Conservation (phyloP, 2,329 filamentous ascomycete species). For the Cadophora sp. region DNA sequence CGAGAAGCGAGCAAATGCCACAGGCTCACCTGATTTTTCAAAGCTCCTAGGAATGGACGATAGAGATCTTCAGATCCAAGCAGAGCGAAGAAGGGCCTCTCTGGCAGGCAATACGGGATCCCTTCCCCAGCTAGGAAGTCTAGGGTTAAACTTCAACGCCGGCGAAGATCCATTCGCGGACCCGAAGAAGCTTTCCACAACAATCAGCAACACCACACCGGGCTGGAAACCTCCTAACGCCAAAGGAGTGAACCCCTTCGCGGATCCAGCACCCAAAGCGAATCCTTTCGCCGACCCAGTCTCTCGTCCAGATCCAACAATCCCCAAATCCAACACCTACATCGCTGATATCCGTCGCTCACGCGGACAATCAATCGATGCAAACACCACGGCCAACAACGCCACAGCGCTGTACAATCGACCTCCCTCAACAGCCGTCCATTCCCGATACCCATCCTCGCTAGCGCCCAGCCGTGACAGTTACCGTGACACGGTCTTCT, state of each 20-base stretch:
- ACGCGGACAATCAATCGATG: slow-evolving; percentile 53
- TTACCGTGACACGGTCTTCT: slow-evolving; percentile 50
- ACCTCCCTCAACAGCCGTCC: slow-evolving; percentile 30
- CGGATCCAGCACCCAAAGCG: slow-evolving; percentile 30
- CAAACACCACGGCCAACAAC: slow-evolving; percentile 41
- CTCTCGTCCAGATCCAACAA: slow-evolving; percentile 36
- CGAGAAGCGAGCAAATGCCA: slow-evolving; percentile 37
- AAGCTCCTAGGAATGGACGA: slow-evolving; percentile 41
- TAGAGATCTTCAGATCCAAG: slow-evolving; percentile 37
- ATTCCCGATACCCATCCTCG: slow-evolving; percentile 40
- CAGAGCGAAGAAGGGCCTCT: slow-evolving; percentile 35
- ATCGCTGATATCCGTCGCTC: slow-evolving; percentile 56
- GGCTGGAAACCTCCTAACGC: slow-evolving; percentile 18
- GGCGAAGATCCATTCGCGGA: slow-evolving; percentile 39
- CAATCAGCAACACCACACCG: slow-evolving; percentile 8
- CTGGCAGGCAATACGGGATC: slow-evolving; percentile 30
- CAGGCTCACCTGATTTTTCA: slow-evolving; percentile 35
- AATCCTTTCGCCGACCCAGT: slow-evolving; percentile 39
- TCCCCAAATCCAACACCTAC: slow-evolving; percentile 50
- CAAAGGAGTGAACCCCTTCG: slow-evolving; percentile 32
- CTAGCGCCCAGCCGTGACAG: slow-evolving; percentile 42
- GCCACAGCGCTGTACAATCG: slow-evolving; percentile 27
- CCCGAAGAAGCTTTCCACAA: slow-evolving; percentile 23
- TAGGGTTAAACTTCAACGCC: slow-evolving; percentile 39
- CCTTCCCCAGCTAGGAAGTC: slow-evolving; percentile 35